phyloP scores from a whole-genome alignment of 331 rosid genomes.

The Rhamnella rubrinervis region DNA sequence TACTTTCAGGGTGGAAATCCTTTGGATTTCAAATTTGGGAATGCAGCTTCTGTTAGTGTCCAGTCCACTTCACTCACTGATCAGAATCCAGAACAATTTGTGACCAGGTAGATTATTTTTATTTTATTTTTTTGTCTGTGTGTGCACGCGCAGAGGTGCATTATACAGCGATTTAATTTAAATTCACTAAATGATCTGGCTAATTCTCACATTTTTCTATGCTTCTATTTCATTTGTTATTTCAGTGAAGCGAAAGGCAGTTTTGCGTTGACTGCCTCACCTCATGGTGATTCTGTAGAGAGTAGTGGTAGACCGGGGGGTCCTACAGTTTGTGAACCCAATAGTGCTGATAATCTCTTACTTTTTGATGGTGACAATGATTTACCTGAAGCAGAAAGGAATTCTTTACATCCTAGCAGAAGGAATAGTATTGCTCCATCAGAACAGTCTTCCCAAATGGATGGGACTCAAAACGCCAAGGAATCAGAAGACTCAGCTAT shows the following conservation, averaged over 20 bases:
- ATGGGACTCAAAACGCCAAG: constrained; percentile 74
- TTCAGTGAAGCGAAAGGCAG: constrained; percentile 97
- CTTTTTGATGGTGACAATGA: constrained; percentile 79
- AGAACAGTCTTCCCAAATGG: constrained; percentile 86
- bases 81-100: constrained; percentile 89
- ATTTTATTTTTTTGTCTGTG: not conserved
- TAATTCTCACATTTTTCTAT: constrained; percentile 8
- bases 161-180: constrained; percentile 20
- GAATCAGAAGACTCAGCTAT: constrained; percentile 94
- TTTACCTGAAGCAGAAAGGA: constrained; percentile 63
- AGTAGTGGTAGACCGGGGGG: constrained; percentile 93
- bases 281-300: constrained; percentile 95
- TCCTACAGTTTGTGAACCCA: constrained; percentile 78
- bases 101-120: constrained; percentile 62
- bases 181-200: not conserved
- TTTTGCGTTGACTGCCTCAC: constrained; percentile 95
- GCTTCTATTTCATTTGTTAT: constrained; percentile 14
- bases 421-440: constrained; percentile 64
- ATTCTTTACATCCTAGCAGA: constrained; percentile 53
- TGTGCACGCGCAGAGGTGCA: not conserved
- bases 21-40: constrained; percentile 83
- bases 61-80: constrained; percentile 95
- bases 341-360: constrained; percentile 91
- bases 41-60: constrained; percentile 87
- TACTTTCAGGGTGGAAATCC: constrained; percentile 94